Conservation (phyloP, 345 rosid species). For the Abelmoschus esculentus region DNA sequence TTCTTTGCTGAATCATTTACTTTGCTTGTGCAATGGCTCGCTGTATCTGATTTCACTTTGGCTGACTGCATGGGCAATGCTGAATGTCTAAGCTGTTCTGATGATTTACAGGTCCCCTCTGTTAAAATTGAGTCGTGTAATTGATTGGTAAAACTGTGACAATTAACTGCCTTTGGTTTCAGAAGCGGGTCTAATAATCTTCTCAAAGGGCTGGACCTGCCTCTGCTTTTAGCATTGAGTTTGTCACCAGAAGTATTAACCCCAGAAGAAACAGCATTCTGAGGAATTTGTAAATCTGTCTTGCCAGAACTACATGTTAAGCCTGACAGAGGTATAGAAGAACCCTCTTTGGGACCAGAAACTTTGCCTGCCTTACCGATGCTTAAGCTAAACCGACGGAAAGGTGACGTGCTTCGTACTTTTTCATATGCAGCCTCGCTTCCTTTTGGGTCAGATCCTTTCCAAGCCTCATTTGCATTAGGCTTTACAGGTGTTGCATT, state of each 20-base stretch:
- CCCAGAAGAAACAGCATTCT: conserved; percentile 25
- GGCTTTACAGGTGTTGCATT: conserved; percentile 9
- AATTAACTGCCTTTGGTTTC: conserved; percentile 47
- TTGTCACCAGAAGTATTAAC: conserved; percentile 9
- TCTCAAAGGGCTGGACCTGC: conserved; percentile 77
- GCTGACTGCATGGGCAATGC: conserved; percentile 26
- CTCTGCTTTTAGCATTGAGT: conserved; percentile 35
- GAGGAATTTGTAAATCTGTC: conserved; percentile 27
- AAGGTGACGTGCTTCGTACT: conserved; percentile 67
- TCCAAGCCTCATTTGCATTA: conserved; percentile 19
- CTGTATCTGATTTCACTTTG: conserved; percentile 30
- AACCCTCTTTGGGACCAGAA: conserved; percentile 38
- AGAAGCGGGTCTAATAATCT: conserved; percentile 69
- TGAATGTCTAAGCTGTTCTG: conserved; percentile 26
- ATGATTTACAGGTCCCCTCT: conserved; percentile 25
- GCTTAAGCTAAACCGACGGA: conserved; percentile 55
- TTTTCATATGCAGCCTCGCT: conserved; percentile 40
- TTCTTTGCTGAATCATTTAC: conserved; percentile 32
- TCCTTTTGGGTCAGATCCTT: conserved; percentile 27
- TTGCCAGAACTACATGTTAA: conserved; percentile 30
- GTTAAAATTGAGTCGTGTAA: conserved; percentile 26
- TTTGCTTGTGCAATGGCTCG: conserved; percentile 29
- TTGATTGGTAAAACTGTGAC: conserved; percentile 33
- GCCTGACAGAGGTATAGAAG: conserved; percentile 23
- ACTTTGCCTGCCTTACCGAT: conserved; percentile 47